phyloP scores from a whole-genome alignment of 164 flowering plant species.

The Euptelea pleiosperma region DNA sequence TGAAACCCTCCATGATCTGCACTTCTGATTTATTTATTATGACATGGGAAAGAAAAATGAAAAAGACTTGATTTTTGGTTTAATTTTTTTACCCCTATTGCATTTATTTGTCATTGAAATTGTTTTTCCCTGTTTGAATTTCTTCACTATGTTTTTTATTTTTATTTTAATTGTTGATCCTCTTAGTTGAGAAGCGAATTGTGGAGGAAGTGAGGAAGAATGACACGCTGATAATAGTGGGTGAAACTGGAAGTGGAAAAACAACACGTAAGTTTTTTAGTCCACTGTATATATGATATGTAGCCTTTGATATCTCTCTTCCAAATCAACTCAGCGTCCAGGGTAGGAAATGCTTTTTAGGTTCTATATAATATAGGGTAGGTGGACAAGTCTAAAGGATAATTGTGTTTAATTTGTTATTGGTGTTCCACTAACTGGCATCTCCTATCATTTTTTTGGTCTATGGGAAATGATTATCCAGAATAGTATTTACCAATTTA shows the following conservation, averaged over 20 bases:
- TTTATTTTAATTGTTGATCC: not conserved
- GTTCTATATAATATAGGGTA: too few species aligned
- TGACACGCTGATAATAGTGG: slow-evolving; percentile 76
- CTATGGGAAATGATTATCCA: too few species aligned
- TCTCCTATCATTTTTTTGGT: too few species aligned
- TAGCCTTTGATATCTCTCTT: not conserved
- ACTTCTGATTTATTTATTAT: not conserved
- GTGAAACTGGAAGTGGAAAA: slow-evolving; percentile 98
- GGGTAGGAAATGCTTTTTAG: too few species aligned
- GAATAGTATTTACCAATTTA: too few species aligned
- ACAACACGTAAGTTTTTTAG: slow-evolving; percentile 74
- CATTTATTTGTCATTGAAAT: not conserved
- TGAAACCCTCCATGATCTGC: not conserved
- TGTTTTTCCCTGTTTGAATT: not conserved
- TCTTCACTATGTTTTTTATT: not conserved
- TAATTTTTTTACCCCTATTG: not conserved
- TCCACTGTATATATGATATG: not conserved
- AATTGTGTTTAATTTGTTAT: too few species aligned
- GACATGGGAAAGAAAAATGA: too few species aligned
- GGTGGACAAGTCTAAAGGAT: too few species aligned
- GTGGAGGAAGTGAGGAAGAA: slow-evolving; percentile 71
- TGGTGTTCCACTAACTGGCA: too few species aligned
- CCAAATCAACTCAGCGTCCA: too few species aligned
- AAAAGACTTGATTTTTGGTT: not conserved
- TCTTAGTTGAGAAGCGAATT: slow-evolving; percentile 59